phyloP scores from a whole-genome alignment of 805 yeast species.

The Nakazawaea pomicola region DNA sequence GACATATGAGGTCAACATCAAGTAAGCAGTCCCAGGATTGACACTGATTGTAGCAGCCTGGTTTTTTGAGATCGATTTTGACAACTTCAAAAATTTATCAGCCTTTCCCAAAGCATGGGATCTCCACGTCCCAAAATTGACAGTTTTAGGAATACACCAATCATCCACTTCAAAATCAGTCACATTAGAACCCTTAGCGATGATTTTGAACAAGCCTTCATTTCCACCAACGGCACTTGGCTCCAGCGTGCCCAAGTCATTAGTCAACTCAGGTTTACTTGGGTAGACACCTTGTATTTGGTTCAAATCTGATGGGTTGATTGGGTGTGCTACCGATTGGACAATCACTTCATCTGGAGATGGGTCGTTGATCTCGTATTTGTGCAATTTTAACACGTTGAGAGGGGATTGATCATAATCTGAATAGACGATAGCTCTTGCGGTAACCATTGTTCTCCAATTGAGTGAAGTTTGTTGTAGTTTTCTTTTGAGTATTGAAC shows the following conservation, averaged over 20 bases:
- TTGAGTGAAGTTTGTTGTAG: neutral
- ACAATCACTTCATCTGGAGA: slow-evolving; percentile 48
- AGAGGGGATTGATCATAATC: slow-evolving; percentile 59
- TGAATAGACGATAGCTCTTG: slow-evolving; percentile 65
- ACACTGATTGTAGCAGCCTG: slow-evolving; percentile 89
- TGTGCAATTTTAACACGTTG: slow-evolving; percentile 48
- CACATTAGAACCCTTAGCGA: slow-evolving; percentile 60
- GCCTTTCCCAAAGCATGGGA: slow-evolving; percentile 59
- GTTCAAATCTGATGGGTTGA: slow-evolving; percentile 87
- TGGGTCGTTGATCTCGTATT: slow-evolving; percentile 41
- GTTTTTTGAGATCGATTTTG: slow-evolving; percentile 44
- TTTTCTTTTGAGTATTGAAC: too few species aligned
- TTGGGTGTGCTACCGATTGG: slow-evolving; percentile 72
- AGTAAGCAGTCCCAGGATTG: slow-evolving; percentile 89
- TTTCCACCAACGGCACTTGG: slow-evolving; percentile 89
- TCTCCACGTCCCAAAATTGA: slow-evolving; percentile 93
- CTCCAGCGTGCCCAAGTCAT: slow-evolving; percentile 48
- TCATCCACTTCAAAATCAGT: slow-evolving; percentile 58
- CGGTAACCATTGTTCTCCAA: slow-evolving; percentile 12
- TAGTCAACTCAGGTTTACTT: slow-evolving; percentile 56
- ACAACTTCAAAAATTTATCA: slow-evolving; percentile 51
- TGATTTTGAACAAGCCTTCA: slow-evolving; percentile 86
- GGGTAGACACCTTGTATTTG: slow-evolving; percentile 88
- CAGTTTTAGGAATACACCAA: slow-evolving; percentile 76
- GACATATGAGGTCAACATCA: slow-evolving; percentile 71